Evolutionary conservation across 163 green algal genomes (phyloP).

Genomic region (Scenedesmus sp.): DNA sequence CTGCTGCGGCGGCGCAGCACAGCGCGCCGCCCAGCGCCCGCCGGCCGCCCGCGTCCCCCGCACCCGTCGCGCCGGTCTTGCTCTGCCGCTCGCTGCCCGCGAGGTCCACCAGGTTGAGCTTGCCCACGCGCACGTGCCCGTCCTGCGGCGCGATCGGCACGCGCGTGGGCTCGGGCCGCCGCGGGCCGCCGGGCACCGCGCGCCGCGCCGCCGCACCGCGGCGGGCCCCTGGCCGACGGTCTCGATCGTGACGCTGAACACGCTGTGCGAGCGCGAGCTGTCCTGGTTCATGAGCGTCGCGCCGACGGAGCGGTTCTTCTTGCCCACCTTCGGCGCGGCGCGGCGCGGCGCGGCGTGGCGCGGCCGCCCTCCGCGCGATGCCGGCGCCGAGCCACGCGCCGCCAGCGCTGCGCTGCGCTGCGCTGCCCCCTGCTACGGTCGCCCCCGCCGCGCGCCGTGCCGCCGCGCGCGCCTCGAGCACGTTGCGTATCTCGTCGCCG

Average conservation of each 20-base stretch:
- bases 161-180: neutral
- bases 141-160: conserved; percentile 40
- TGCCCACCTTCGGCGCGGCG: conserved; percentile 79
- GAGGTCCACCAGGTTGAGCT: conserved; percentile 92
- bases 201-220: conserved; percentile 32
- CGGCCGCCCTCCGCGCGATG: too few relatives aligned
- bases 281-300: conserved; percentile 91
- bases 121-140: conserved; percentile 74
- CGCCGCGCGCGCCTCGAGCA: conserved; percentile 55
- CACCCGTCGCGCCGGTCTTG: conserved; percentile 80
- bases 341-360: too few relatives aligned
- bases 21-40: too few relatives aligned
- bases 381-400: too few relatives aligned
- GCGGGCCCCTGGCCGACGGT: conserved; percentile 56
- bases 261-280: conserved; percentile 85
- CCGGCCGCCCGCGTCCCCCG: too few relatives aligned
- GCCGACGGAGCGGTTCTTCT: conserved; percentile 82
- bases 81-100: conserved; percentile 84
- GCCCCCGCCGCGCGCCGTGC: too few relatives aligned
- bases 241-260: conserved; percentile 91
- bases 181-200: neutral
- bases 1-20: too few relatives aligned
- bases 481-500: conserved; percentile 62
- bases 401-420: too few relatives aligned
- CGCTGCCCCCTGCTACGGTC: neutral